Evolutionary conservation across 2,329 filamentous ascomycete species (phyloP).

Genomic region (Colletotrichum endophyticum): DNA sequence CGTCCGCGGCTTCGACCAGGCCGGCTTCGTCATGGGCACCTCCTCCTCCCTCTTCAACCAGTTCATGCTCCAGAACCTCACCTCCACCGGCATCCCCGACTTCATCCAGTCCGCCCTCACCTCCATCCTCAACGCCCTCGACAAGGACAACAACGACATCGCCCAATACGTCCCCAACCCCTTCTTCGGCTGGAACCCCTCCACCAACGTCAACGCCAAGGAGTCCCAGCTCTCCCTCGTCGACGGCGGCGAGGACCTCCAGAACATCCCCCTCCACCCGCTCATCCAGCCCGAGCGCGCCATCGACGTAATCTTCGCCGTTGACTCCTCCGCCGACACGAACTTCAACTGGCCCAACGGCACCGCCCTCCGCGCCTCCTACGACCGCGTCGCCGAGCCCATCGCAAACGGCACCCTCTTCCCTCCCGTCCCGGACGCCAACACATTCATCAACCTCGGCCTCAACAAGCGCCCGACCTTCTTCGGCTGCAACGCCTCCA

Average conservation of each 20-base stretch:
- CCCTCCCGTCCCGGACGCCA: constrained; percentile 59
- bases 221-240: constrained; percentile 70
- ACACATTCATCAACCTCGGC: constrained; percentile 62
- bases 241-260: constrained; percentile 79
- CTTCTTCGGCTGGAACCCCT: constrained; percentile 51
- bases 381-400: constrained; percentile 52
- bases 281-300: constrained; percentile 59
- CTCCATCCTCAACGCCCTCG: constrained; percentile 59
- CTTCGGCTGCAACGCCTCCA: constrained; percentile 63
- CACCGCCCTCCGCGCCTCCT: constrained; percentile 61
- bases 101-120: constrained; percentile 48
- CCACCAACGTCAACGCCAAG: constrained; percentile 45
- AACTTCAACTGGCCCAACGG: constrained; percentile 64
- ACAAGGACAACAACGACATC: constrained; percentile 72
- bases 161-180: constrained; percentile 72
- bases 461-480: constrained; percentile 66
- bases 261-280: constrained; percentile 80
- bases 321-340: constrained; percentile 69
- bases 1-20: constrained; percentile 75
- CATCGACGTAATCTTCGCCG: constrained; percentile 68
- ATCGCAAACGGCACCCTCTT: constrained; percentile 61
- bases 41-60: constrained; percentile 83
- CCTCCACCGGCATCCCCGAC: constrained; percentile 27
- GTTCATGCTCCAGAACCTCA: constrained; percentile 67
- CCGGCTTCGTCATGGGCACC: constrained; percentile 82